Percentiles rank a stretch among this genome's conserved stretches.
phyloP scores from a whole-genome alignment of 306 rosid genomes.

The Cucurbita maxima region DNA sequence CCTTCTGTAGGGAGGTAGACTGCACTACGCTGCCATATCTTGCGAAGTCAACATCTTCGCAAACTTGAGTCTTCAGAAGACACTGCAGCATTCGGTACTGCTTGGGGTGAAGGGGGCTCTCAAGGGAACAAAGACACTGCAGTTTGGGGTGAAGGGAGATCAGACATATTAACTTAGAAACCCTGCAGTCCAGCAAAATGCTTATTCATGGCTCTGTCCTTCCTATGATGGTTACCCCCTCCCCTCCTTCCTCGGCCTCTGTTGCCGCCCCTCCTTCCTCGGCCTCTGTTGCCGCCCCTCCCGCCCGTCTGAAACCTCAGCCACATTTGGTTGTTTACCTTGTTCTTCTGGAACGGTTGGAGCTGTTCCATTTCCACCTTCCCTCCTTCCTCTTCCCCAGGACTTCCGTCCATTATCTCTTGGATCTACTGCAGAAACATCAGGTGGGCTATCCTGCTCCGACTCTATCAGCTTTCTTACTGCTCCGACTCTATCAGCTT shows the following conservation, averaged over 20 bases:
- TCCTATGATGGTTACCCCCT: constrained; percentile 38
- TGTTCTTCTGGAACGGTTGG: constrained; percentile 23
- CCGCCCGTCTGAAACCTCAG: constrained; percentile 21
- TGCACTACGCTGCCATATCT: background rate
- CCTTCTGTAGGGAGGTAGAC: background rate
- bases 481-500: too few relatives aligned
- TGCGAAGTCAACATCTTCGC: background rate
- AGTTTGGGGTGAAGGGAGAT: background rate
- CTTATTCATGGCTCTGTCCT: constrained; percentile 78
- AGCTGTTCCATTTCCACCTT: constrained; percentile 19
- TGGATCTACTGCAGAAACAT: constrained; percentile 30
- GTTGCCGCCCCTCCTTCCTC: constrained; percentile 27
- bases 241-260: constrained; percentile 26
- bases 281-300: constrained; percentile 38
- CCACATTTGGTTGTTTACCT: constrained; percentile 7
- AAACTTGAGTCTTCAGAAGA: background rate
- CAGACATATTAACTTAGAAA: background rate
- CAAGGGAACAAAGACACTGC: background rate
- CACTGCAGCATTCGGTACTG: background rate
- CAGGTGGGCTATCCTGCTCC: constrained; percentile 26
- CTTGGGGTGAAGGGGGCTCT: background rate
- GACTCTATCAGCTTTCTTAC: constrained; percentile 52
- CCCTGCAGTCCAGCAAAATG: constrained; percentile 82
- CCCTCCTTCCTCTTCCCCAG: constrained; percentile 31
- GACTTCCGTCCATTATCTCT: constrained; percentile 25